Percentiles rank a stretch among this genome's conserved stretches.
Conservation (phyloP, 352 stramenopile species). For the Pythium graminicola region DNA sequence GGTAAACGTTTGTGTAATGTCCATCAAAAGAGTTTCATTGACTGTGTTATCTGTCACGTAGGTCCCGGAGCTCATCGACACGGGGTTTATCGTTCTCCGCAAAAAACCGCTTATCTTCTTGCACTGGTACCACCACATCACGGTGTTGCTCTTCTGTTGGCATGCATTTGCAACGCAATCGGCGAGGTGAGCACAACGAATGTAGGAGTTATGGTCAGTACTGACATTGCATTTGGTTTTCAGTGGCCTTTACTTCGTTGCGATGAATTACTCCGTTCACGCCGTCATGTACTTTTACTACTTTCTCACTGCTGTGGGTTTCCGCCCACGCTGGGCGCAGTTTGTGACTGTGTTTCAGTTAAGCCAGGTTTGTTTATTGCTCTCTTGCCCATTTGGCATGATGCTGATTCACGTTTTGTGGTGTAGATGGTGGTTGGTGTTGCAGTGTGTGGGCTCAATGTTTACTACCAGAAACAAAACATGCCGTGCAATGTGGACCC, state of each 20-base stretch:
- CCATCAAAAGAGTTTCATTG: neutral
- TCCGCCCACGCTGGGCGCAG: constrained; percentile 64
- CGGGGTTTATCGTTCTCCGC: constrained; percentile 95
- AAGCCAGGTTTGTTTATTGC: constrained; percentile 68
- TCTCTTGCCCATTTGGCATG: neutral
- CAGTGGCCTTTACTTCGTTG: constrained; percentile 94
- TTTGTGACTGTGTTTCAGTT: constrained; percentile 90
- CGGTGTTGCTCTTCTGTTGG: constrained; percentile 97
- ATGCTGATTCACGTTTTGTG: neutral
- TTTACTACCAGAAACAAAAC: constrained; percentile 76
- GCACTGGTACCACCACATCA: constrained; percentile 99
- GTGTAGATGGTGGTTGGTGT: constrained; percentile 68
- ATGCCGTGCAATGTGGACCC: constrained; percentile 66
- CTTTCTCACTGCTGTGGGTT: constrained; percentile 83
- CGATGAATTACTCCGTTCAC: constrained; percentile 98
- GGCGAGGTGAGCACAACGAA: constrained; percentile 42
- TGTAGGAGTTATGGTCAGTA: neutral
- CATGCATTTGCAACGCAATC: constrained; percentile 91
- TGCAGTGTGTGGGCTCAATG: constrained; percentile 55
- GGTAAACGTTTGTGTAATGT: constrained; percentile 23
- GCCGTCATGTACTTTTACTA: constrained; percentile 98
- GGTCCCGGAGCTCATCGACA: constrained; percentile 93
- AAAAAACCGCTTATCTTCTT: constrained; percentile 97
- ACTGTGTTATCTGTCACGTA: too few species aligned
- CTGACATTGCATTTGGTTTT: neutral